Evolutionary conservation across 306 rosid species (phyloP), one percentile per base, ranked within the genome.

Genomic region (Gastrolobium villosum): DNA sequence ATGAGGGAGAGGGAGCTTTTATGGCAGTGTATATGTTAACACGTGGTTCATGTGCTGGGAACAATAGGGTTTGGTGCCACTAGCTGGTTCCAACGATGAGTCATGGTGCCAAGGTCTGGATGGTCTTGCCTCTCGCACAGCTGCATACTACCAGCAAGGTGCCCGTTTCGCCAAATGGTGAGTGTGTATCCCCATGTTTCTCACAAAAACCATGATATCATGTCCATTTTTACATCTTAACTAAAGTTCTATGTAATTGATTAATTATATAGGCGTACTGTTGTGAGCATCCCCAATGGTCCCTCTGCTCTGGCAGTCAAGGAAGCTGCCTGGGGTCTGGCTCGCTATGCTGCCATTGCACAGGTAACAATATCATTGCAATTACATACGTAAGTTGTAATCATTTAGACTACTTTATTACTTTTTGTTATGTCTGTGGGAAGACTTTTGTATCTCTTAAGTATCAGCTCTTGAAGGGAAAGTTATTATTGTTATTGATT

Each of bases 51-150:
- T 77, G 67, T 66, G 34, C 67, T 32, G 56, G 5, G 75, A 70
- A 74, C 71, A n/a, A 59, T 14, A 75, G 81, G 85, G 98, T 85
- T 67, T 91, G 84, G 96, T 90, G 71, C 96, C 98, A 6, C 83
- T 93, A 4, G 69, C 75, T 60, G 98, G 98, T 82, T 93, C 96
- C 54, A 93, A 93, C 64, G 71, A 88, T 34, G 98, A 93, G 86
- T 93, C 96, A 26, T 93, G 98, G 98, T 93, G 98, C 89, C 98
- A 93, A 89, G 98, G 98, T 78, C 91, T 93, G 5, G 98, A 93
- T n/a, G 98, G 98, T 46, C 94, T 93, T 50, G 90, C 96, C 65
- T 90, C 98, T 63, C 98, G 96, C 57, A 55, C 96, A 3, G 96
- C 98, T 80, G 96, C 98, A 37, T 93, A 90, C 96, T 90, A 90